Percentiles rank a stretch among this genome's conserved stretches.
phyloP scores from a whole-genome alignment of 371 early-diverging fungal species.

The Mortierella sp. region DNA sequence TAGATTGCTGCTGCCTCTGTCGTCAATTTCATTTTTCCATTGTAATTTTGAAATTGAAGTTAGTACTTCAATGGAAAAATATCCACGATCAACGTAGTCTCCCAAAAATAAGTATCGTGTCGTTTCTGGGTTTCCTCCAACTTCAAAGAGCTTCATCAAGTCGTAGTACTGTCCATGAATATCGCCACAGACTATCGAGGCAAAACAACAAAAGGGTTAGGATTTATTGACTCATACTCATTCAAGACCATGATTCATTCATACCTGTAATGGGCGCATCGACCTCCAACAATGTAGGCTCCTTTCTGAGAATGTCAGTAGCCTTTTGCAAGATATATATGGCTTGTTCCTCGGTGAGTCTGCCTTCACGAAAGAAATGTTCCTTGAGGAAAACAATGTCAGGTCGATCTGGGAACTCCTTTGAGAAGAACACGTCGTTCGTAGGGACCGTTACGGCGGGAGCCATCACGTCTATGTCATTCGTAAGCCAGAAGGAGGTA shows the following conservation, averaged over 20 bases:
- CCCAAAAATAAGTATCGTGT: conserved; percentile 95
- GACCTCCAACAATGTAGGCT: conserved; percentile 89
- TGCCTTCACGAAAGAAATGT: conserved; percentile 93
- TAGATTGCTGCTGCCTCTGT: not conserved
- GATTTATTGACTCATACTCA: not conserved
- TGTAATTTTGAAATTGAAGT: not conserved
- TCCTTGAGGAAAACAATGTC: conserved; percentile 85
- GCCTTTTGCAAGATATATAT: conserved; percentile 81
- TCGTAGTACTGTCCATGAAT: conserved; percentile 99
- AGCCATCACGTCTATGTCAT: conserved; percentile 62
- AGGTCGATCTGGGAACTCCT: conserved; percentile 79
- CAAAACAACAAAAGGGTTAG: not conserved
- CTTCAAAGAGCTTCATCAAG: conserved; percentile 98
- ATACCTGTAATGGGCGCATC: conserved; percentile 92
- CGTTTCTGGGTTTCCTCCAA: conserved; percentile 93
- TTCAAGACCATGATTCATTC: not conserved
- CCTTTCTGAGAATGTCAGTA: conserved; percentile 80
- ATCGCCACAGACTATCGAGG: conserved; percentile 94
- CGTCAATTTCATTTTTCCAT: not conserved
- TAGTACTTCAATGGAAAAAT: conserved; percentile 87
- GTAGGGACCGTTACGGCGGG: conserved; percentile 67
- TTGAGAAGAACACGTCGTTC: conserved; percentile 67
- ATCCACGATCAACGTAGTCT: conserved; percentile 99
- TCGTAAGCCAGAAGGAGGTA: too few relatives aligned
- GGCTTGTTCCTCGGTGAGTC: conserved; percentile 93